Percentiles rank a stretch among this genome's conserved stretches.
These are phyloP conservation scores for Ceratobasidium papillatum DNA, from an alignment of 1,284 basidiomycete genomes.

Conservation along the genomic window DNA sequence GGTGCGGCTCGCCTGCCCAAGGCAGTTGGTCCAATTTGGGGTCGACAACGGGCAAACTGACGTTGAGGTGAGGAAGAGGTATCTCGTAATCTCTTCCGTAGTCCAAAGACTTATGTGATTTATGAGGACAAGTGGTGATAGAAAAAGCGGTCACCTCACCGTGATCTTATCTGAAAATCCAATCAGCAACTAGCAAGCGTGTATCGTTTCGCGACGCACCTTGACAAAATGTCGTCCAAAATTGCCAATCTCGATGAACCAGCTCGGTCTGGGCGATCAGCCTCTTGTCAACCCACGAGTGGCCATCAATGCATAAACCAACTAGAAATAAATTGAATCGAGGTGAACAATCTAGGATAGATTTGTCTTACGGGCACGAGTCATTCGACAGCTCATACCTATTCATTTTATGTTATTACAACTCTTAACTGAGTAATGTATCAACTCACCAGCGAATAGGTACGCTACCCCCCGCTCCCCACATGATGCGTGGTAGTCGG, in stretches of 20 bases:
- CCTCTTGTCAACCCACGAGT: conserved; percentile 62
- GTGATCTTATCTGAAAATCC: conserved; percentile 25
- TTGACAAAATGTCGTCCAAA: conserved; percentile 64
- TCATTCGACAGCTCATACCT: conserved; percentile 65
- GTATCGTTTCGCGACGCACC: conserved; percentile 46
- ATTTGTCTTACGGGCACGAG: conserved; percentile 53
- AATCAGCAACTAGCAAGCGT: conserved; percentile 58
- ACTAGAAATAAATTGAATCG: conserved; percentile 52
- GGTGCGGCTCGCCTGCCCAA: background rate
- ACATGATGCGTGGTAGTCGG: conserved; percentile 63
- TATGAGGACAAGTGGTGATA: background rate
- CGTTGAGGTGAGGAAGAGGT: conserved; percentile 48
- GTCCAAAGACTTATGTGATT: conserved; percentile 16
- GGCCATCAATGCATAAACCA: conserved; percentile 66
- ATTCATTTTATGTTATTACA: background rate
- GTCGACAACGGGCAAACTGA: conserved; percentile 24
- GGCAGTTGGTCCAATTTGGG: background rate
- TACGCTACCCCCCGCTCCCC: conserved; percentile 49
- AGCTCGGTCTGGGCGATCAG: conserved; percentile 61
- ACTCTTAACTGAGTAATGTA: background rate
- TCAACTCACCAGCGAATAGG: conserved; percentile 45
- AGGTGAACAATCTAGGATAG: background rate
- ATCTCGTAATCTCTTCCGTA: conserved; percentile 63
- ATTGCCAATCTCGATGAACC: conserved; percentile 65
- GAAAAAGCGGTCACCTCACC: conserved; percentile 48